Conservation (phyloP, 2,329 filamentous ascomycete genomes). For the Talaromyces sp. region DNA sequence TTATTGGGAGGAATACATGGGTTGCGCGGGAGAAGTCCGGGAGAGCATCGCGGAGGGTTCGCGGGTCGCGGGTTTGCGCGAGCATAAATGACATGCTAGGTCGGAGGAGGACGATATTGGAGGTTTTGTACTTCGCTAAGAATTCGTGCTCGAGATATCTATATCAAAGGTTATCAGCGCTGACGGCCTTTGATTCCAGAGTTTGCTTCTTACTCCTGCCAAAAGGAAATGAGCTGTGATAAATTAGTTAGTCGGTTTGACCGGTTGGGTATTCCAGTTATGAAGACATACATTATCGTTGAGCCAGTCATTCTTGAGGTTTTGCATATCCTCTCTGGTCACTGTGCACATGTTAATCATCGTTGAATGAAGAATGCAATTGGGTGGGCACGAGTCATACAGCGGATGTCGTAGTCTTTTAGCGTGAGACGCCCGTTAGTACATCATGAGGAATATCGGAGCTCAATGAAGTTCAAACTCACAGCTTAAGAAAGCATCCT, state of each 20-base stretch:
- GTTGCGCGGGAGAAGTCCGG: conserved; percentile 80
- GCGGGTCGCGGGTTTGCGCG: conserved; percentile 68
- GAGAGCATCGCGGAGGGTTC: conserved; percentile 66
- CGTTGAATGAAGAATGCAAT: neutral
- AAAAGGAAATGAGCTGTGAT: conserved; percentile 85
- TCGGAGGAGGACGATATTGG: conserved; percentile 85
- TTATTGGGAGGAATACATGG: conserved; percentile 94
- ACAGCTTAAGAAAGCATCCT: conserved; percentile 73
- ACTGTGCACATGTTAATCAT: conserved; percentile 56
- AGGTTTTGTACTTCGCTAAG: conserved; percentile 75
- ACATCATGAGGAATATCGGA: neutral
- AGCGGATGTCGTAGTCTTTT: conserved; percentile 65
- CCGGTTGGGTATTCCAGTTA: neutral
- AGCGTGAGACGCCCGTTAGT: conserved; percentile 15
- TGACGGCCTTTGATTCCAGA: no score
- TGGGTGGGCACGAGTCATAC: conserved; percentile 46
- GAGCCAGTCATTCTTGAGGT: conserved; percentile 89
- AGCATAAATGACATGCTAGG: conserved; percentile 93
- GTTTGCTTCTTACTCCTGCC: conserved; percentile 74
- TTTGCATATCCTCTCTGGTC: conserved; percentile 85
- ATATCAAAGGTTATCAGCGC: conserved; percentile 1
- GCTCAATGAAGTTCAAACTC: conserved; percentile 42
- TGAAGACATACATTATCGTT: conserved; percentile 78
- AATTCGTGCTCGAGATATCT: conserved; percentile 87
- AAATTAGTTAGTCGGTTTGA: conserved; percentile 28